These are phyloP conservation scores for Magnusiomyces sp. DNA, from an alignment of 1,139 yeast species.

Conservation along the genomic window DNA sequence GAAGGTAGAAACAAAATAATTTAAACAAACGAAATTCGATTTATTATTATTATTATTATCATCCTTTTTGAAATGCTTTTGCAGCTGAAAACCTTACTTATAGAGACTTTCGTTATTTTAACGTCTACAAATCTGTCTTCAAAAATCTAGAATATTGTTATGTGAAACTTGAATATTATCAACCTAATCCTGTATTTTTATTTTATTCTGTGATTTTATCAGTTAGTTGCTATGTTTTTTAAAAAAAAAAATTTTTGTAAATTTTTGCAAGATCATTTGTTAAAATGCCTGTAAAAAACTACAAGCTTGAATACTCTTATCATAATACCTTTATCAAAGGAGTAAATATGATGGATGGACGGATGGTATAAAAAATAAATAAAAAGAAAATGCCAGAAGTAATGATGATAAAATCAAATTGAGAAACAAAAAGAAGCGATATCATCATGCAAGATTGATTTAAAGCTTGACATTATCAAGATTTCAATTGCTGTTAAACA, in stretches of 20 bases:
- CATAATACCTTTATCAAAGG: too few species aligned
- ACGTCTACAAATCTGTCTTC: background rate
- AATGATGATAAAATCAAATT: too few species aligned
- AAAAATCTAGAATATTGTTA: too few species aligned
- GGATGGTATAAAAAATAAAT: too few species aligned
- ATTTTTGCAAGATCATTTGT: background rate
- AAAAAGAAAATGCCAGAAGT: too few species aligned
- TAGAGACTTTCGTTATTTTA: background rate
- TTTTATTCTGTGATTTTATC: too few species aligned
- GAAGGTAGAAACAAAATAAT: constrained; percentile 37
- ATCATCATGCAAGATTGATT: too few species aligned
- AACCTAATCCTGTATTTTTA: background rate
- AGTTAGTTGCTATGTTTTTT: background rate
- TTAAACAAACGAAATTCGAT: background rate
- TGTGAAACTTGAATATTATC: background rate
- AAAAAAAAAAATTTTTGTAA: background rate
- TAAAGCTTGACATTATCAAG: too few species aligned
- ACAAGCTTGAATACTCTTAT: too few species aligned
- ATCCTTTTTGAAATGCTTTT: background rate
- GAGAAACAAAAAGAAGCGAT: too few species aligned
- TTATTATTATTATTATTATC: background rate
- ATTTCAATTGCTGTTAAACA: too few species aligned
- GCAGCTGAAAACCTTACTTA: background rate
- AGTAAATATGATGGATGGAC: too few species aligned
- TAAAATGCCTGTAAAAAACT: background rate